These are phyloP conservation scores for Gentiana dahurica DNA, from an alignment of 257 asterid genomes.

Conservation along the genomic window DNA sequence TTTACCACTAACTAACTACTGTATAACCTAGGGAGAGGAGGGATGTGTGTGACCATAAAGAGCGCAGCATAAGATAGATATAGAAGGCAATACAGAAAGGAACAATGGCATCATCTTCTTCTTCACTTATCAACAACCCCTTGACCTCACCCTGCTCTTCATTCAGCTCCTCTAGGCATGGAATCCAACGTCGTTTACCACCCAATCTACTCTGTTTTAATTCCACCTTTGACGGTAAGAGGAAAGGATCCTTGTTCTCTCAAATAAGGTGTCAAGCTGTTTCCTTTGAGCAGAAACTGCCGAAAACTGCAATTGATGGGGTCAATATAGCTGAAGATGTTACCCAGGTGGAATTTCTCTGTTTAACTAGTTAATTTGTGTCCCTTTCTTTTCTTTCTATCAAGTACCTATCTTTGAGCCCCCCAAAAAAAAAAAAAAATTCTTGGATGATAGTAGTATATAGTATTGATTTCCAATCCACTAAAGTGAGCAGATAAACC, in stretches of 20 bases:
- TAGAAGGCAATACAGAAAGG: too few relatives aligned
- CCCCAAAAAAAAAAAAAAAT: too few relatives aligned
- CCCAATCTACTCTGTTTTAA: conserved; percentile 11
- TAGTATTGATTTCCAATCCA: too few relatives aligned
- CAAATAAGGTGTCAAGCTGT: conserved; percentile 48
- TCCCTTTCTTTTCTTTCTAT: background rate
- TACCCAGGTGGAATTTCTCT: conserved; percentile 47
- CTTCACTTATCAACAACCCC: conserved; percentile 44
- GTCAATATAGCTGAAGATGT: conserved; percentile 96
- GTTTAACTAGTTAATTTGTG: background rate
- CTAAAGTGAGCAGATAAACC: too few relatives aligned
- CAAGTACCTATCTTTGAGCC: too few relatives aligned
- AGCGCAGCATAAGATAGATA: background rate
- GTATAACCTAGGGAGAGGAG: background rate
- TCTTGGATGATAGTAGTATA: too few relatives aligned
- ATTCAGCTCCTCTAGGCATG: conserved; percentile 22
- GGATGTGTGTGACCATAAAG: background rate
- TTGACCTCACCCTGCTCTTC: conserved; percentile 18
- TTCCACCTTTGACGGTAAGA: conserved; percentile 4
- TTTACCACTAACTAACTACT: background rate
- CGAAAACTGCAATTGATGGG: conserved; percentile 62
- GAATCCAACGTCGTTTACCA: conserved; percentile 20
- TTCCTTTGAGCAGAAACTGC: conserved; percentile 29
- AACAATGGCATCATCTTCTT: conserved; percentile 28
- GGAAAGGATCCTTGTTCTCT: conserved; percentile 11